Evolutionary conservation across 2,329 filamentous ascomycete genomes (phyloP), one percentile per base, ranked within the genome.

Genomic region (Verticillium dahliae): DNA sequence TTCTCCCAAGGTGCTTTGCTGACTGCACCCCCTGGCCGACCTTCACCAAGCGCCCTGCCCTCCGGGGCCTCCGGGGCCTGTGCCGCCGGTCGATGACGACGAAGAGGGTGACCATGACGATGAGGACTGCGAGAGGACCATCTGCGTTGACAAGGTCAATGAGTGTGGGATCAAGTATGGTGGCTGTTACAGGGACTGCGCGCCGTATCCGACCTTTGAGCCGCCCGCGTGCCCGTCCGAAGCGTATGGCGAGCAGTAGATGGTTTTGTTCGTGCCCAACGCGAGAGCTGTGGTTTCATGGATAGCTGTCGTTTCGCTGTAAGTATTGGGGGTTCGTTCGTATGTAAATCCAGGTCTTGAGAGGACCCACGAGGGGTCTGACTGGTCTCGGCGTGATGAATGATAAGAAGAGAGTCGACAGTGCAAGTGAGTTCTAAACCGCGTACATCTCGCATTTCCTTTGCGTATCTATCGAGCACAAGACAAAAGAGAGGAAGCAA

Each of bases 1-100:
- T 22, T 54, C 22, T 39, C n/a, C 34, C 37, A 62, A 62, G 58
- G 11, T 66, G 66, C 39, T 64, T 63, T 54, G 2, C 61, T 27
- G 61, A 61, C 57, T 65, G 64, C 39, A 13, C 39, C 11, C 64
- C 62, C n/a, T 65, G 64, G 62, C 67, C 61, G 33, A 65, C 63
- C 15, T 68, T 64, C 38, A 39, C 59, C 9, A 22, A 35, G 22
- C 66, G 5, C 58, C 65, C 1, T 68, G 67, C 63, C 58, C 61
- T n/a, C 34, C 60, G 5, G 18, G 18, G 18, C 18, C 18, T 22
- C 18, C 18, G 18, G 56, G 14, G 13, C 35, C 22, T 14, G 38
- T 18, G 38, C 56, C 22, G 34, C 35, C 27, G 9, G 34, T 13
- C 6, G 34, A 27, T 7, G 15, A 22, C 35, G 14, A 18, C 22